A percentile compares a stretch with the other conserved stretches of the same genome.
Evolutionary conservation across 2,329 filamentous ascomycete genomes (phyloP).

Genomic region (Juglanconis juglandina): DNA sequence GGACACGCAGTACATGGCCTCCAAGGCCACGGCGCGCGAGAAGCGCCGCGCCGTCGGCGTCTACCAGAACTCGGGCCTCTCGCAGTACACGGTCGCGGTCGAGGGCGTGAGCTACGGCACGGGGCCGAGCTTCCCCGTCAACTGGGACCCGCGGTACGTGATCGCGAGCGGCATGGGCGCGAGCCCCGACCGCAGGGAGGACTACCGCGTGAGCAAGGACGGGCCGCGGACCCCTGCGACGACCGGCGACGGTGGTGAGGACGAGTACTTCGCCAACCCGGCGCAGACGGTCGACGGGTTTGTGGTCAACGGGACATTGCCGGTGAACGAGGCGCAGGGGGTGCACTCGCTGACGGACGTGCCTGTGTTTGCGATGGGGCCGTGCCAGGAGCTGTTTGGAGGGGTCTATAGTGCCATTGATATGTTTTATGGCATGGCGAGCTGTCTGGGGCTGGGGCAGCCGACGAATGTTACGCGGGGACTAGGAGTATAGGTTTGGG

Average conservation of each 20-base stretch:
- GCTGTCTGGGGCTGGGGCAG: conserved; percentile 57
- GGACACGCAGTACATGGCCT: conserved; percentile 72
- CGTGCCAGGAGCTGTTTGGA: conserved; percentile 73
- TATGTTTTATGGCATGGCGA: conserved; percentile 71
- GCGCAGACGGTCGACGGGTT: conserved; percentile 59
- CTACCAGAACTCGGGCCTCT: conserved; percentile 70
- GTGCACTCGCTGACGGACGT: conserved; percentile 78
- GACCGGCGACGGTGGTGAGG: conserved; percentile 28
- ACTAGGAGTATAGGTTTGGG: background rate
- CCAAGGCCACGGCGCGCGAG: conserved; percentile 61
- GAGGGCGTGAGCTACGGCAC: conserved; percentile 66
- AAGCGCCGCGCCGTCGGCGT: conserved; percentile 74
- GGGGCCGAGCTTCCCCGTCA: conserved; percentile 72
- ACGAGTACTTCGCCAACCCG: conserved; percentile 53
- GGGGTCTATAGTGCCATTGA: conserved; percentile 70
- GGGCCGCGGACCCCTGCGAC: conserved; percentile 60
- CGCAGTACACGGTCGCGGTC: conserved; percentile 65
- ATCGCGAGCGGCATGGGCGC: conserved; percentile 70
- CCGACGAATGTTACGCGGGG: conserved; percentile 23
- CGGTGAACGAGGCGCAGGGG: conserved; percentile 60
- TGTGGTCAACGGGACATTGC: conserved; percentile 72
- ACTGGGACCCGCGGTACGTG: conserved; percentile 82
- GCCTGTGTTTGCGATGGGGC: conserved; percentile 73
- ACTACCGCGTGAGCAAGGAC: conserved; percentile 67
- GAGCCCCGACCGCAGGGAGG: conserved; percentile 71